A percentile compares a stretch with the other conserved stretches of the same genome.
These are phyloP conservation scores for Penicillium antarcticum DNA, from an alignment of 495 filamentous ascomycete species.

Conservation along the genomic window DNA sequence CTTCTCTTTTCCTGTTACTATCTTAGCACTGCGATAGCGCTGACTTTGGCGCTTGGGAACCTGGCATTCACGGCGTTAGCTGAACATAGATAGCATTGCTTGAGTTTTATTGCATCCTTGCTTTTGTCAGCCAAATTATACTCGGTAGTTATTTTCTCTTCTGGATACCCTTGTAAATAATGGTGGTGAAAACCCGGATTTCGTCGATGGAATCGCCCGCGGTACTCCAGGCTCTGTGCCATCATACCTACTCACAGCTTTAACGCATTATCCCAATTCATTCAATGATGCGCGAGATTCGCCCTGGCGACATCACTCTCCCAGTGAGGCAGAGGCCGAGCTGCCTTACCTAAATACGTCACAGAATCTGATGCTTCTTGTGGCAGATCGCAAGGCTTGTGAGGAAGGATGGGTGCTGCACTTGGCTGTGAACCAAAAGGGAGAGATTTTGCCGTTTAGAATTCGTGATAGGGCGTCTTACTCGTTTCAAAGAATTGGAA, in stretches of 20 bases:
- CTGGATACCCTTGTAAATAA: too few species aligned
- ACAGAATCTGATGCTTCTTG: not conserved
- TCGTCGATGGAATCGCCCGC: not conserved
- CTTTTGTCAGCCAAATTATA: not conserved
- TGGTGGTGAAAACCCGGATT: not conserved
- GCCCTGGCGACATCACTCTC: not conserved
- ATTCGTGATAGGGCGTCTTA: not conserved
- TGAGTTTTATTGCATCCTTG: not conserved
- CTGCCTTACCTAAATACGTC: not conserved
- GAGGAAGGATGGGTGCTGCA: constrained; percentile 1
- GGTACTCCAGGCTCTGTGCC: not conserved
- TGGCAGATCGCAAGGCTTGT: not conserved
- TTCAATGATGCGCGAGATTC: not conserved
- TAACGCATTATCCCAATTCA: not conserved
- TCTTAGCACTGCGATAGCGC: not conserved
- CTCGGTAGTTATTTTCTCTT: not conserved
- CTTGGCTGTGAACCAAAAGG: not conserved
- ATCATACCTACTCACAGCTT: not conserved
- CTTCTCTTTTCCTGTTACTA: not conserved
- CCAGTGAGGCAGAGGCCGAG: not conserved
- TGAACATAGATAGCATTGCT: constrained; percentile 1
- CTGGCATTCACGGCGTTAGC: constrained; percentile 1
- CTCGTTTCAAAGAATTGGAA: not conserved
- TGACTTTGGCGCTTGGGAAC: not conserved
- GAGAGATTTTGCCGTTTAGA: not conserved